Base-by-base conservation (phyloP, 2,329 filamentous ascomycete species). In the Beauveria australis region DNA sequence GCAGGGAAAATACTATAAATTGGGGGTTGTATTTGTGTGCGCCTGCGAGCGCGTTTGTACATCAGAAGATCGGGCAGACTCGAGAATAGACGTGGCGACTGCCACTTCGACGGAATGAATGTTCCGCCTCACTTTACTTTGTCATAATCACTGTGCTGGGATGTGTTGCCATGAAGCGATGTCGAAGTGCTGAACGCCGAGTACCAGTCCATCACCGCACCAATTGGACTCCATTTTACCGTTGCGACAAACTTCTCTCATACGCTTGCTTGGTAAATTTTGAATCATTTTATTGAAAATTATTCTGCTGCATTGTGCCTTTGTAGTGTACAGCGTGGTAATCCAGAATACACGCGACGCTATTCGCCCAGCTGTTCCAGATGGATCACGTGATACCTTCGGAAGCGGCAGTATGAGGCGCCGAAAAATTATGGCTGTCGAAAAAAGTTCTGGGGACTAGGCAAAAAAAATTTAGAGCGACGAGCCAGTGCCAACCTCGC, bases 41-140 rank as follows among this genome's bases (percentile, higher is more conserved):
- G 58, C 58, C 58, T 48, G 30, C 49, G 43, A 67, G 68, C 66
- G 68, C 65, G 66, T 68, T 70, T 76, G 74, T 77, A 76, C 70
- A 76, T 74, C 73, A 76, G 71, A 41, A 57, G 55, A 44, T 41
- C 26, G 41, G 57, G 37, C 37, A 48, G 44, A 53, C 7, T 49
- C 51, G 51, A 28, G 16, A 57, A 61, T 61, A 61, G 59, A 61
- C 22, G 53, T 61, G 59, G 59, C 7, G 7, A 48, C 30, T 53
- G 48, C 53, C 53, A 57, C 59, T 57, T 2, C 22, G 37, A 47
- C 59, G 53, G 53, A 57, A 22, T 47, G 40, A 40, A 22, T 53
- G 46, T 19, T 51, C 28, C 59, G 53, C 22, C 52, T 57, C 59
- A 57, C 47, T 57, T 61, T 47, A 61, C 47, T 61, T 57, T 57